Base-by-base conservation (phyloP, 768 basidiomycete genomes). In the Filobasidium wieringae region DNA sequence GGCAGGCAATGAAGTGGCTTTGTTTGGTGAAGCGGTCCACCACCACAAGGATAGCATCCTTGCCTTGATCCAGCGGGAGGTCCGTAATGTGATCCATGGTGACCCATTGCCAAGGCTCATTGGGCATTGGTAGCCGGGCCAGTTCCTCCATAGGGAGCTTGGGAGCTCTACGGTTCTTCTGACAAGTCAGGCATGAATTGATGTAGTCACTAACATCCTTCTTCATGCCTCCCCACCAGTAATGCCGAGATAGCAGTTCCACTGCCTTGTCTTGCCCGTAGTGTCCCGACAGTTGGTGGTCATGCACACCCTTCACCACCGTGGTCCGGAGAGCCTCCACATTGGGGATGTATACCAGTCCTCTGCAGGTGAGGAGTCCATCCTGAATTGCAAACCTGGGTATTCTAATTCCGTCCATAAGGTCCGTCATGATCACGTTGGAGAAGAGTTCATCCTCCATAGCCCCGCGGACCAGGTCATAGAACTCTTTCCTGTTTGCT, bases 71-170 rank as follows among this genome's bases (percentile, higher is more conserved):
- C 7, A 12, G 9, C 2, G 62, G 69, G 5, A 71, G 63, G 24
- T 61, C 43, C 33, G 41, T 72, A 19, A 78, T 74, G 63, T 78
- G 77, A 50, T 78, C 77, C 74, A 78, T 77, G 0, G 70, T 69
- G 26, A 79, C 73, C 3, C 72, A 69, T 27, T 66, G 55, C 76
- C 77, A 78, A 11, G 75, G 78, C 14, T 64, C n/a, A n/a, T n/a
- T n/a, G n/a, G n/a, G n/a, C n/a, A n/a, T n/a, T n/a, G n/a, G n/a
- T n/a, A n/a, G n/a, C n/a, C n/a, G n/a, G n/a, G n/a, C n/a, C n/a
- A n/a, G n/a, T n/a, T n/a, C 63, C 36, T 37, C 36, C 36, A 9
- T n/a, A 53, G 2, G 11, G 36, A n/a, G 36, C n/a, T 37, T 37
- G 36, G 36, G 36, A 9, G 36, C 11, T n/a, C 36, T 37, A 9